Percentiles rank a stretch among this genome's conserved stretches.
Evolutionary conservation across 2,329 filamentous ascomycete genomes (phyloP).

Genomic region (Gyromitra esculenta): DNA sequence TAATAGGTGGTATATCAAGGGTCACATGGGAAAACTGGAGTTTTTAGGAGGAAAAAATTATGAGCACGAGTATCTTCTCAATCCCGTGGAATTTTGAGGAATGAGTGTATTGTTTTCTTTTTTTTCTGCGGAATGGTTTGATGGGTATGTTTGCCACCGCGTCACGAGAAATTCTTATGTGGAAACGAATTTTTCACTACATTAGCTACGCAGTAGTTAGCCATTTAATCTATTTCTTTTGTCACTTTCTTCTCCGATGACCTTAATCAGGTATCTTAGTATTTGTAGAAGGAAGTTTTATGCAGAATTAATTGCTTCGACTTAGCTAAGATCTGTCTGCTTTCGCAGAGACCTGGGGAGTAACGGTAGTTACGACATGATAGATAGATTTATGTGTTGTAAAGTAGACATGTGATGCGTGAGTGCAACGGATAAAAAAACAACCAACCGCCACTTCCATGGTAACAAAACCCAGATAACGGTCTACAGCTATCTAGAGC

Average conservation of each 20-base stretch:
- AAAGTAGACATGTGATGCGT: no score
- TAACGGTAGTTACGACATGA: neutral
- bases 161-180: neutral
- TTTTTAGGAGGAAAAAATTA: neutral
- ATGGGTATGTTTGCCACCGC: neutral
- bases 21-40: neutral
- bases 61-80: conserved; percentile 7
- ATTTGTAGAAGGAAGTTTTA: neutral
- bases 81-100: neutral
- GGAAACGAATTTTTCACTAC: neutral
- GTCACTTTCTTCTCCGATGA: neutral
- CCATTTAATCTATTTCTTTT: conserved; percentile 8
- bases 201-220: conserved; percentile 7
- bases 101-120: neutral
- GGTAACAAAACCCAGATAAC: neutral
- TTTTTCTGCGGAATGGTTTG: neutral
- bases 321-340: neutral
- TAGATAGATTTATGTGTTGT: no score
- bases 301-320: neutral
- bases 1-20: neutral
- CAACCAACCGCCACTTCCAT: no score
- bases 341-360: neutral
- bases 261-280: neutral
- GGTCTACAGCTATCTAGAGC: neutral
- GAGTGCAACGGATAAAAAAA: no score